A percentile compares a stretch with the other conserved stretches of the same genome.
Conservation (phyloP, 306 rosid species). For the Dryas alaskensis region DNA sequence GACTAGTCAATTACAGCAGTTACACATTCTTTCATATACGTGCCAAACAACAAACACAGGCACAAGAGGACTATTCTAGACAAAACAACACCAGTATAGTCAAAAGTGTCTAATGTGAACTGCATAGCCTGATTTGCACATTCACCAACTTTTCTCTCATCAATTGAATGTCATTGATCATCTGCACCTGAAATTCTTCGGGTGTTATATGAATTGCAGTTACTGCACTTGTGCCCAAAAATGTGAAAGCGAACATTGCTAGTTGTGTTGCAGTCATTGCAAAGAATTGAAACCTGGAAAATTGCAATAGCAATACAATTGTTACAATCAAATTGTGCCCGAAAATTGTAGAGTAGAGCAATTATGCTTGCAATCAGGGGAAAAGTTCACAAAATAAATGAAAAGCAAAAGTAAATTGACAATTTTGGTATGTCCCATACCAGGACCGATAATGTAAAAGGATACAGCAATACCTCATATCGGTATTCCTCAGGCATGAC, state of each 20-base stretch:
- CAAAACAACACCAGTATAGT: not conserved
- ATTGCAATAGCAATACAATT: not conserved
- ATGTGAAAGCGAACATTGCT: slow-evolving; percentile 50
- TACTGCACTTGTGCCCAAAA: slow-evolving; percentile 58
- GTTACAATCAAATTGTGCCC: not conserved
- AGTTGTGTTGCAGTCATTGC: slow-evolving; percentile 63
- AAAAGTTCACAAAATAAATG: slow-evolving; percentile 10
- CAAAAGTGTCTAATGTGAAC: not conserved
- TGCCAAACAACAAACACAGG: not conserved
- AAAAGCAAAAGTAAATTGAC: not conserved
- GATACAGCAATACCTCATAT: slow-evolving; percentile 45
- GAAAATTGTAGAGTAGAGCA: slow-evolving; percentile 4
- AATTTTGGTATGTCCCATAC: not conserved
- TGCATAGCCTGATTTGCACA: not conserved
- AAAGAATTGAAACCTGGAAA: slow-evolving; percentile 63
- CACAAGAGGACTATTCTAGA: not conserved
- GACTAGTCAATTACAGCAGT: not conserved
- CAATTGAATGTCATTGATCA: slow-evolving; percentile 2
- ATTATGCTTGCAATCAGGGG: not conserved
- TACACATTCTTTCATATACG: not conserved
- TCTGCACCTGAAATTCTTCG: slow-evolving; percentile 47
- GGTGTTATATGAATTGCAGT: slow-evolving; percentile 66
- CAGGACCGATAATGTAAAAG: not conserved
- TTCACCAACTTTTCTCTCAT: not conserved
- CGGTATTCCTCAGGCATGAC: slow-evolving; percentile 47